Base-by-base conservation (phyloP, 1,284 basidiomycete genomes). In the Tilletia setariae region DNA sequence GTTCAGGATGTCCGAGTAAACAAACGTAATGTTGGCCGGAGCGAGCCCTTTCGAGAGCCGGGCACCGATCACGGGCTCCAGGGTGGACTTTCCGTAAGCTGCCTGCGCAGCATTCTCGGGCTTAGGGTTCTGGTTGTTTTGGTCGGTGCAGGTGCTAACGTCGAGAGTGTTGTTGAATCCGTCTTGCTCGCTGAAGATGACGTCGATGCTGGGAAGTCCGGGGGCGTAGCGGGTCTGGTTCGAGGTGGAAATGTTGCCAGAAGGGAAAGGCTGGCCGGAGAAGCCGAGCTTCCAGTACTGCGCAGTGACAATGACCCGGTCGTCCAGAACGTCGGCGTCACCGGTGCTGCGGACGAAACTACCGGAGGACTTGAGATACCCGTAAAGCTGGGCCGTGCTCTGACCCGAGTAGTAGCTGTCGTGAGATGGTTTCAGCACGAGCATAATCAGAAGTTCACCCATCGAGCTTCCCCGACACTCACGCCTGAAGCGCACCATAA, bases 161-260 rank as follows among this genome's bases (percentile, higher is more conserved):
- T 72, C 70, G 30, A 72, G 65, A 13, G 71, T 72, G 47, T 72
- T 72, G 70, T 72, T 72, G 51, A 49, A 8, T 16, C 69, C 69
- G 6, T 28, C 28, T 16, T 19, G 42, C 64, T 72, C 71, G 35
- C 59, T 64, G 47, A 72, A 43, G 64, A 68, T 63, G 42, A 72
- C 40, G 47, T 72, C 66, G 28, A 68, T 32, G 23, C 62, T 23
- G 23, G 49, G 46, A 25, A 66, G 42, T 16, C 46, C 35, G 9
- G 64, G 46, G 4, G 70, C 70, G 3, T 46, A 40, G 51, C 70
- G 67, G 11, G 67, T 65, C 59, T 68, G 56, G 46, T 43, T 42
- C n/a, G 70, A 70, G 4, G 53, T 69, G 32, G 47, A 23, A 16
- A 71, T 51, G 44, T 43, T 35, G 44, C 63, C 63, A 1, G 69